Base-by-base conservation (phyloP, 371 early-diverging fungal genomes). In the Massospora cicadina region DNA sequence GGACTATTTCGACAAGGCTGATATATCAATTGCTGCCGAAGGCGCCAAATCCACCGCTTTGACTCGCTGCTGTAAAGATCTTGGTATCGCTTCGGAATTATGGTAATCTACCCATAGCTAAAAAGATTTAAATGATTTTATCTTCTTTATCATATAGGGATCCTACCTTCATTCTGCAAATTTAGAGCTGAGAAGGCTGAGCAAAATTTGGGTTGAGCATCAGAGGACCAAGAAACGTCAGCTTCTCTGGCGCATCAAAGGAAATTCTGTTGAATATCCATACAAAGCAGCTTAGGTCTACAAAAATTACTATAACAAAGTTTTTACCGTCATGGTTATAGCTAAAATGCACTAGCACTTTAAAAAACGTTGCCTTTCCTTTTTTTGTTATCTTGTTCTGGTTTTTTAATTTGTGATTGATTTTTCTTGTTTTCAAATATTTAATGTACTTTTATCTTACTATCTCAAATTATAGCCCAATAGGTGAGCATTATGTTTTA, bases 51-150 rank as follows among this genome's bases (percentile, higher is more conserved):
- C 87, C 57, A 96, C 94, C 70, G 96, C 98, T 5, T 74, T 97
- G 67, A 90, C 94, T 84, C 81, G 96, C 43, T 95, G 95, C 75
- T 97, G 96, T 78, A 97, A 97, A 72, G 98, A 97, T 76, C 73
- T 97, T 56, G 96, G 96, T 32, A 77, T 93, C 58, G 91, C 93
- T 7, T 85, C 84, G 33, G 96, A 97, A 71, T 75, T 97, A 66
- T 95, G 96, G 98, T 72, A 72, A 69, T 64, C 54, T 65, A 43
- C n/a, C n/a, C n/a, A n/a, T 43, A 54, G 3, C 43, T 56, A 12
- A 7, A 17, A 23, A 17, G 28, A 1, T 17, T 26, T 60, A 53
- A 17, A 53, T 1, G 31, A 28, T 53, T 63, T 13, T 64, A 64
- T 55, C 23, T 30, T 58, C 58, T 58, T 27, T n/a, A 13, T 57